Conservation (phyloP, 495 filamentous ascomycete species). For the Aspergillus avenaceus region DNA sequence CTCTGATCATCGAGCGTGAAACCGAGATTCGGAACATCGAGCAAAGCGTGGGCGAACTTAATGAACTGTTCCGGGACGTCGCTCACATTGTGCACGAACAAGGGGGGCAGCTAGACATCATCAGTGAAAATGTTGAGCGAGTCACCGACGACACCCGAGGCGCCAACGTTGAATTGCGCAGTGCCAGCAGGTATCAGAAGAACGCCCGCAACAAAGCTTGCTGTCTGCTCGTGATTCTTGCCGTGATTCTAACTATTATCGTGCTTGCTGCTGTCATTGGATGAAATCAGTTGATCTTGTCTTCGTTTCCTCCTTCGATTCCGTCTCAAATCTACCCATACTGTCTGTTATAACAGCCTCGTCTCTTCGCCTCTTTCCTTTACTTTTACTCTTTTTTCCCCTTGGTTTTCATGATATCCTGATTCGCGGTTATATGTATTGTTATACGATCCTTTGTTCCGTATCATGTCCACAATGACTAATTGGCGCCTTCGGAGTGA, state of each 20-base stretch:
- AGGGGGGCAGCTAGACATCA: constrained; percentile 83
- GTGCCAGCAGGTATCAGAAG: constrained; percentile 87
- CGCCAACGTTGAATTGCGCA: constrained; percentile 77
- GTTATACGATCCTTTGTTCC: constrained; percentile 2
- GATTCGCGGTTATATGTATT: constrained; percentile 13
- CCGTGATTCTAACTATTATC: constrained; percentile 82
- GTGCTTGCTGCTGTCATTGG: constrained; percentile 77
- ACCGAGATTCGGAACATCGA: constrained; percentile 96
- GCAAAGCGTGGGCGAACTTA: constrained; percentile 89
- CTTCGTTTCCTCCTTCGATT: background rate
- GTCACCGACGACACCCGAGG: constrained; percentile 75
- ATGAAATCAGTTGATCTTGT: constrained; percentile 16
- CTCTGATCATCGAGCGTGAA: constrained; percentile 91
- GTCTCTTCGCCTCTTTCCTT: too few relatives aligned
- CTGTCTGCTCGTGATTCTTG: constrained; percentile 86
- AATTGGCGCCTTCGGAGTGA: constrained; percentile 14
- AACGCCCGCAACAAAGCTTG: constrained; percentile 88
- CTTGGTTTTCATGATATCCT: constrained; percentile 24
- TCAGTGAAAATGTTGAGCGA: constrained; percentile 79
- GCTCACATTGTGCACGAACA: constrained; percentile 95
- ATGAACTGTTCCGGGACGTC: constrained; percentile 94
- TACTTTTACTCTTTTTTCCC: constrained; percentile 12
- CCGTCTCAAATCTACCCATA: too few relatives aligned
- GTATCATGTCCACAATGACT: constrained; percentile 6
- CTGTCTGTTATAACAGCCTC: too few relatives aligned